Evolutionary conservation across 805 yeast genomes (phyloP).

Genomic region (Maudiozyma turicensis): DNA sequence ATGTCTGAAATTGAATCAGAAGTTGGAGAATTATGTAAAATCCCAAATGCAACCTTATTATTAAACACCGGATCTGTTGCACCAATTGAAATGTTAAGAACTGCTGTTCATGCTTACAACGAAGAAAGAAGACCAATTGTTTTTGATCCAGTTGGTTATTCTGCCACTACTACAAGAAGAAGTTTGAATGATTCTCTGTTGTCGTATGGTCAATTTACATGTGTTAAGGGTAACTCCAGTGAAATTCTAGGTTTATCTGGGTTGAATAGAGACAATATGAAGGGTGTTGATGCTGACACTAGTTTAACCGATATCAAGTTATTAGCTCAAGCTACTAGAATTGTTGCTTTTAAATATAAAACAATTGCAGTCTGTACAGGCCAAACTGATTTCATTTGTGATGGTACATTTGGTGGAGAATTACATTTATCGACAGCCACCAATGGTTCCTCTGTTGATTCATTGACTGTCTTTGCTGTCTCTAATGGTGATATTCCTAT

Average conservation of each 20-base stretch:
- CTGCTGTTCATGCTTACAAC: conserved; percentile 54
- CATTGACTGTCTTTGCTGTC: conserved; percentile 24
- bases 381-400: conserved; percentile 39
- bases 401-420: conserved; percentile 31
- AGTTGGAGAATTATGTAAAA: conserved; percentile 51
- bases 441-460: conserved; percentile 9
- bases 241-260: conserved; percentile 62
- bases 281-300: conserved; percentile 57
- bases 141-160: conserved; percentile 90
- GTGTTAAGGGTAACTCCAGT: conserved; percentile 80
- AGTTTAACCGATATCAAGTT: conserved; percentile 17
- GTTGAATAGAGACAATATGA: conserved; percentile 37
- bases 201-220: conserved; percentile 47
- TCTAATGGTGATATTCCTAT: conserved; percentile 50
- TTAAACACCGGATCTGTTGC: conserved; percentile 71
- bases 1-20: conserved; percentile 74
- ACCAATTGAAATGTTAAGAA: conserved; percentile 34
- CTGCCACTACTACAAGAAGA: conserved; percentile 59
- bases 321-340: conserved; percentile 34
- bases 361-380: conserved; percentile 71
- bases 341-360: conserved; percentile 41
- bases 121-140: conserved; percentile 49
- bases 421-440: conserved; percentile 13
- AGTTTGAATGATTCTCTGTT: conserved; percentile 40
- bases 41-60: conserved; percentile 47